These are phyloP conservation scores for Ensete glaucum DNA, from an alignment of 176 grass and related monocot species.

Conservation along the genomic window DNA sequence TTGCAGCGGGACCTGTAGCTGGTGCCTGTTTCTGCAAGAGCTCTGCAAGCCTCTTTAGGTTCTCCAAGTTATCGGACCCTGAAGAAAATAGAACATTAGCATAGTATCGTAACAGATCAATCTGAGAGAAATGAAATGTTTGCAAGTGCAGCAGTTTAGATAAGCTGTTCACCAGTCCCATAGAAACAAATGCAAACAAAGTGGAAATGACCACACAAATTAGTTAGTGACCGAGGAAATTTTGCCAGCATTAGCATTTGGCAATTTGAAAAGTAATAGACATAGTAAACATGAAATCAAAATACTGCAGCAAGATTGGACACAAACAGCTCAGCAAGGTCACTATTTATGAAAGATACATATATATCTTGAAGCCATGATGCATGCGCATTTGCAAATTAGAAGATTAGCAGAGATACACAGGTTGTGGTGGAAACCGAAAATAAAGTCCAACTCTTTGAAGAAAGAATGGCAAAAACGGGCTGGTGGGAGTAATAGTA, in stretches of 20 bases:
- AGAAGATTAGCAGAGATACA: not conserved
- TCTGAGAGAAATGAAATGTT: not conserved
- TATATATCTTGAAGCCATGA: not conserved
- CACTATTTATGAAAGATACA: too few relatives aligned
- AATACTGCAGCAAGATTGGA: not conserved
- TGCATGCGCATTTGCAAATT: not conserved
- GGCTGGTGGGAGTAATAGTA: constrained; percentile 12
- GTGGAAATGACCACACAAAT: too few relatives aligned
- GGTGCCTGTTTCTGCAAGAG: constrained; percentile 78
- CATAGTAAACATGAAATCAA: not conserved
- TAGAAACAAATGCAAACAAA: not conserved
- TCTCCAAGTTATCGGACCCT: constrained; percentile 92
- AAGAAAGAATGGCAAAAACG: not conserved
- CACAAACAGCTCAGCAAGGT: not conserved
- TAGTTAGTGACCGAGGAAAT: not conserved
- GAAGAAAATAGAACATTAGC: not conserved
- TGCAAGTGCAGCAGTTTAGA: not conserved
- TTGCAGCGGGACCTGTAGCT: constrained; percentile 22
- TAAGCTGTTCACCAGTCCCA: not conserved
- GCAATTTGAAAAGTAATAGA: not conserved
- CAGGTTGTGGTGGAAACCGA: not conserved
- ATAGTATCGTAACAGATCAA: too few relatives aligned
- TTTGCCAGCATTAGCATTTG: not conserved
- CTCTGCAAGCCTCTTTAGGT: constrained; percentile 79
- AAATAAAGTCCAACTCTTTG: not conserved